Conservation (phyloP, 768 basidiomycete genomes). For the Podaxis sp. region DNA sequence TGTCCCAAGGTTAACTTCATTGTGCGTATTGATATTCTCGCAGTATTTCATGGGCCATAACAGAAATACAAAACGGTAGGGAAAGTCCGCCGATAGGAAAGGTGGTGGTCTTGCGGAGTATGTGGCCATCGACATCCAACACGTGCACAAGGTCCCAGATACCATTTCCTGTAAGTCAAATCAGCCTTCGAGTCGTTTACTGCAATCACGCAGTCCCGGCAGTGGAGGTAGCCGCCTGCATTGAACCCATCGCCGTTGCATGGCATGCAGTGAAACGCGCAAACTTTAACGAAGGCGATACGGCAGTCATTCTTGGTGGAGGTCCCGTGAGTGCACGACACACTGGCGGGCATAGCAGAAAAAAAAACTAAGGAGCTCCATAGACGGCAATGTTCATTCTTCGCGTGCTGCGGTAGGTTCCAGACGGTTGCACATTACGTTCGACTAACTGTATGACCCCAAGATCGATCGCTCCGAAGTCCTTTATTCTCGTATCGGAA, state of each 20-base stretch:
- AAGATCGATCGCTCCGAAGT: conserved; percentile 26
- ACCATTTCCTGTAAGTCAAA: conserved; percentile 29
- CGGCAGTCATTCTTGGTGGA: conserved; percentile 37
- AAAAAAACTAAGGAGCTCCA: background rate
- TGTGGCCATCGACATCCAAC: conserved; percentile 28
- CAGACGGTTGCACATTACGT: background rate
- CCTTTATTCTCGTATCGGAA: conserved; percentile 35
- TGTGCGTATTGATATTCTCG: conserved; percentile 18
- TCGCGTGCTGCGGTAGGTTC: conserved; percentile 29
- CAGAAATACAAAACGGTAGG: conserved; percentile 18
- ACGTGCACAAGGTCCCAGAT: conserved; percentile 35
- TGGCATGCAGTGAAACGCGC: conserved; percentile 41
- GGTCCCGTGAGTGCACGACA: conserved; percentile 33
- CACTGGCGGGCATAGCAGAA: background rate
- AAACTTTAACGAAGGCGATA: conserved; percentile 31
- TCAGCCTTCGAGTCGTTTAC: background rate
- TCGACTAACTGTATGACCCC: background rate
- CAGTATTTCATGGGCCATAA: background rate
- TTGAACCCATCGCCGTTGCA: conserved; percentile 43
- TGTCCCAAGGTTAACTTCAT: conserved; percentile 31
- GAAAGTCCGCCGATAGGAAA: conserved; percentile 24
- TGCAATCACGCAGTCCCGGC: background rate
- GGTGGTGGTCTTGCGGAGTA: conserved; percentile 45
- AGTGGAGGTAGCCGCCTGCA: conserved; percentile 45
- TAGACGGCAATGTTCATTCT: conserved; percentile 36